Base-by-base conservation (phyloP, 371 early-diverging fungal species). In the Chytridiales sp. region DNA sequence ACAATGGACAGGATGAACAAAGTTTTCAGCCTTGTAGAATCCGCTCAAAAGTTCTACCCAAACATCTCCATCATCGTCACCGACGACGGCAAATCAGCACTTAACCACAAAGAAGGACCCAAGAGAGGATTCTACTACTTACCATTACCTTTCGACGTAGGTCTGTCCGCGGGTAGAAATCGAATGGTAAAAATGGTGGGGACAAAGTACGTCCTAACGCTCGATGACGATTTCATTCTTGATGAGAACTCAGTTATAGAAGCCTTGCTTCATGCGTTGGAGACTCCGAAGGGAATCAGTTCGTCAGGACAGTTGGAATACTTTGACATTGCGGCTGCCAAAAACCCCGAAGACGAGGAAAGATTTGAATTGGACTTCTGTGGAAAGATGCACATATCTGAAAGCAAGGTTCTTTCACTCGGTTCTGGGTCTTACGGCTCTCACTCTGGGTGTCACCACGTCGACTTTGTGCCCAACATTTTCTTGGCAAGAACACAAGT, bases 401-500 rank as follows among this genome's bases (percentile, higher is more conserved):
- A 15, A 40, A 56, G 11, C 32, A 38, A 34, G 9, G 36, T 36
- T 9, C 31, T 51, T 8, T 35, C 52, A 24, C 52, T 51, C 22
- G 52, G 35, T 4, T 38, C 52, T 15, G 52, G 52, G 19, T 4
- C 4, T 11, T 13, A 43, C 21, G 62, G 53, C 17, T 19, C 39
- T 15, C 69, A 69, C 35, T 43, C 19, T 21, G 58, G 59, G 1
- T 68, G 69, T 47, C n/a, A 54, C 31, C 59, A 68, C 30, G 69
- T 68, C 21, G 69, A 68, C 19, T 68, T 68, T 47, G 69, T 68
- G 0, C 69, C 69, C 15, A 68, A 68, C 56, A 53, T 68, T 22
- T 68, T 68, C 47, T 49, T 65, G 39, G 69, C 63, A 27, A 52
- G 66, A 36, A 64, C 69, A 4, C 9, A 32, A n/a, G 41, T 64